These are phyloP conservation scores for Magnaporthiopsis poae DNA, from an alignment of 2,329 filamentous ascomycete genomes.

Conservation along the genomic window DNA sequence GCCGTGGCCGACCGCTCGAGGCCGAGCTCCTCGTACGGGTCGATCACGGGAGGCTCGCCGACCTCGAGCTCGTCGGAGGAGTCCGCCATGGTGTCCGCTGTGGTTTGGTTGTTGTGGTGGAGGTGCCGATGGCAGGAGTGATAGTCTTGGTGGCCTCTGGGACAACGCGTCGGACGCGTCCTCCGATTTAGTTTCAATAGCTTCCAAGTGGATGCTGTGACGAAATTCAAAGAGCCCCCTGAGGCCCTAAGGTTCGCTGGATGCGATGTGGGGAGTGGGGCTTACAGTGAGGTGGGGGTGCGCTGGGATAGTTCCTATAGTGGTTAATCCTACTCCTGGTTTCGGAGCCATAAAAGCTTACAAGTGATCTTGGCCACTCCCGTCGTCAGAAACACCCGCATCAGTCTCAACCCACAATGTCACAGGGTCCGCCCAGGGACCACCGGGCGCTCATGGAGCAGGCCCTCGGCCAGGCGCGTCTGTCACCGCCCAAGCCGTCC, in stretches of 20 bases:
- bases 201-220: neutral
- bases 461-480: slow-evolving; percentile 64
- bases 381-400: neutral
- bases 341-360: too few species aligned
- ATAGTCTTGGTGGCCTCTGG: too few species aligned
- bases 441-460: slow-evolving; percentile 51
- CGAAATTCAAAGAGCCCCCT: neutral
- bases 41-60: slow-evolving; percentile 51
- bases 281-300: neutral
- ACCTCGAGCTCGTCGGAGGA: slow-evolving; percentile 42
- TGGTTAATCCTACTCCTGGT: neutral
- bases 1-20: slow-evolving; percentile 61
- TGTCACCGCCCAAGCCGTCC: slow-evolving; percentile 75
- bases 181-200: neutral
- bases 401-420: slow-evolving; percentile 4
- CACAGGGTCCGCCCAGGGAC: slow-evolving; percentile 25
- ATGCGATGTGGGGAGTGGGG: neutral
- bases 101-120: slow-evolving; percentile 5
- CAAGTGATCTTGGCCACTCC: too few species aligned
- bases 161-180: neutral
- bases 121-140: neutral
- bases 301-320: neutral
- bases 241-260: neutral
- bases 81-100: slow-evolving; percentile 28
- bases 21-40: slow-evolving; percentile 73